Base-by-base conservation (phyloP, 352 stramenopile genomes). In the Globisporangium polare region DNA sequence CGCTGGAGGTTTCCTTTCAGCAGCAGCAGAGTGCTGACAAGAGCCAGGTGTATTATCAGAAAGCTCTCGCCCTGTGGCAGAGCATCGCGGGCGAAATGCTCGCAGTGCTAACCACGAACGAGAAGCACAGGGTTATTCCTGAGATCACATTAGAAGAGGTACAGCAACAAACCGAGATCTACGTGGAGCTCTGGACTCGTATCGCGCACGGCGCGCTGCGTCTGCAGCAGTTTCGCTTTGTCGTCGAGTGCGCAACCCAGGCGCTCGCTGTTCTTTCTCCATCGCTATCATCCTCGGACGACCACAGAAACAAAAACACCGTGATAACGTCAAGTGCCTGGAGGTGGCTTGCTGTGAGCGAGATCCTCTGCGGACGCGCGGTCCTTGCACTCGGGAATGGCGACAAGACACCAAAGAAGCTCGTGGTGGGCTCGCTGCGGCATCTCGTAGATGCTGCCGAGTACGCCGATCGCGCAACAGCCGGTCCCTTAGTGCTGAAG, bases 101-200 rank as follows among this genome's bases (percentile, higher is more conserved):
- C 9, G 62, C 67, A 1, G 51, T 59, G 13, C 61, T 87, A 1
- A 29, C 12, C 5, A 69, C 51, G 62, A 68, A 20, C 53, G 63
- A 24, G 58, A 59, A 13, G 26, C 22, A 56, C 17, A 51, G 15
- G 15, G 17, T 9, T 20, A 17, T 10, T 20, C 39, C 39, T 22
- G 15, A 58, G 3, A 43, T 74, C 26, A 52, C 65, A 2, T 31
- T 92, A 4, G 75, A 92, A 67, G 66, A 83, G 46, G 76, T 78
- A 13, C 77, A 88, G 51, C 71, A 90, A 13, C 65, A 82, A 10
- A 67, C 80, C 17, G 78, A 93, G 51, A 47, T 93, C 17, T 80
- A 85, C 51, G 67, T 76, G 1, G 86, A 96, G 43, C 57, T 92
- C 2, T 95, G 80, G 82, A 69, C 87, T 15, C 83, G 86, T 13